Conservation (phyloP, 106 monocot genomes). For the Dendrobium officinale region DNA sequence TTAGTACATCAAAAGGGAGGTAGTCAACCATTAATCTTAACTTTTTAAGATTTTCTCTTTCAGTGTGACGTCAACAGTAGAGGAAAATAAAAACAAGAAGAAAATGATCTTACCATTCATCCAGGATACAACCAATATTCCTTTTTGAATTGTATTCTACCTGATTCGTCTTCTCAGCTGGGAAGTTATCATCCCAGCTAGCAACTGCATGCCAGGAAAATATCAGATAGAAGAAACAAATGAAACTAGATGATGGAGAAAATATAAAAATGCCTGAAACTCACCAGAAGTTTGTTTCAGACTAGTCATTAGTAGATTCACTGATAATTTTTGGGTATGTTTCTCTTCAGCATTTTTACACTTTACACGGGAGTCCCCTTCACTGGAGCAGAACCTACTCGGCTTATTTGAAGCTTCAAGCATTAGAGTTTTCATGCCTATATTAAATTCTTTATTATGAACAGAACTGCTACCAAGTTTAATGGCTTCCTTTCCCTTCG, state of each 20-base stretch:
- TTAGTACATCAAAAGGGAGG: too few species aligned
- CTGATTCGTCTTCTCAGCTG: constrained; percentile 1
- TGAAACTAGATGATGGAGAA: background rate
- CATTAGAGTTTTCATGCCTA: background rate
- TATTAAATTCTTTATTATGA: background rate
- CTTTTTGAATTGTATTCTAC: constrained; percentile 9
- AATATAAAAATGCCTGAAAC: background rate
- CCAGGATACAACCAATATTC: constrained; percentile 63
- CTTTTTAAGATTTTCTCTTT: background rate
- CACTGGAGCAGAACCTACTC: background rate
- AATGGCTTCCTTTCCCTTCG: background rate
- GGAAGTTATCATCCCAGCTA: constrained; percentile 52
- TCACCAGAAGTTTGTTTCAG: background rate
- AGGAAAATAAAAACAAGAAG: background rate
- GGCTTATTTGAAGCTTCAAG: background rate
- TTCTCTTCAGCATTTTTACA: too few species aligned
- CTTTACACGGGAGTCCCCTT: background rate
- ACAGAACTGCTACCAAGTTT: background rate
- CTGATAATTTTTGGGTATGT: background rate
- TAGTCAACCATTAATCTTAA: too few species aligned
- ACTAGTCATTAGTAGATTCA: background rate
- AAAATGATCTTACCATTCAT: constrained; percentile 58
- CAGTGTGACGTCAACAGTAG: background rate
- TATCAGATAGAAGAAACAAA: background rate
- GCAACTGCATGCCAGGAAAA: constrained; percentile 38